These are phyloP conservation scores for Peronospora belbahrii DNA, from an alignment of 352 stramenopile genomes.

Conservation along the genomic window DNA sequence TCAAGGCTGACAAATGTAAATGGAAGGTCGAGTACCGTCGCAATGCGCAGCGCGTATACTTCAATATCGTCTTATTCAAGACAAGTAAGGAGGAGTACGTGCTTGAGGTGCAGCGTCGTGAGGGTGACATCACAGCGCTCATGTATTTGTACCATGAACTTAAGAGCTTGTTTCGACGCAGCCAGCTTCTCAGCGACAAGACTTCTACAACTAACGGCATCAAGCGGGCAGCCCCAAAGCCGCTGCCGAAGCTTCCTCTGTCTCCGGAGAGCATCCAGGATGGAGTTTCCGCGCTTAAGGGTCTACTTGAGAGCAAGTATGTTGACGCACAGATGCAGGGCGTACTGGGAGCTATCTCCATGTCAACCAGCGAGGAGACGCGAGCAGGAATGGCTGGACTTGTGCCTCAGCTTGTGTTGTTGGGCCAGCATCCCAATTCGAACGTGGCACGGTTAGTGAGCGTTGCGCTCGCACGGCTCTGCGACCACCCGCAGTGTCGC, in stretches of 20 bases:
- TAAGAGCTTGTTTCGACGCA: constrained; percentile 66
- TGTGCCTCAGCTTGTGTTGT: constrained; percentile 56
- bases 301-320: constrained; percentile 70
- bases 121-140: constrained; percentile 74
- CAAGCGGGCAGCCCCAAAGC: constrained; percentile 65
- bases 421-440: constrained; percentile 56
- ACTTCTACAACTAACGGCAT: constrained; percentile 30
- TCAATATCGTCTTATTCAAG: constrained; percentile 81
- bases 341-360: constrained; percentile 70
- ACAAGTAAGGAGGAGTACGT: constrained; percentile 59
- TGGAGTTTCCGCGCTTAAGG: constrained; percentile 53
- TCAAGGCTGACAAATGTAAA: constrained; percentile 84
- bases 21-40: constrained; percentile 81
- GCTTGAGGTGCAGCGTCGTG: constrained; percentile 62
- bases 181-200: constrained; percentile 65
- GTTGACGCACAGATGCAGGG: constrained; percentile 75
- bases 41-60: constrained; percentile 48
- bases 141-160: constrained; percentile 77
- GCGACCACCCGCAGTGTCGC: constrained; percentile 77
- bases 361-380: constrained; percentile 53
- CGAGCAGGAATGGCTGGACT: constrained; percentile 55
- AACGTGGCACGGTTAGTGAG: constrained; percentile 58
- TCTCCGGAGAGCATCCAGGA: constrained; percentile 44
- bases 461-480: constrained; percentile 67
- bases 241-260: constrained; percentile 41